Conservation (phyloP, 2,329 filamentous ascomycete genomes). For the Sclerotinia nivalis region DNA sequence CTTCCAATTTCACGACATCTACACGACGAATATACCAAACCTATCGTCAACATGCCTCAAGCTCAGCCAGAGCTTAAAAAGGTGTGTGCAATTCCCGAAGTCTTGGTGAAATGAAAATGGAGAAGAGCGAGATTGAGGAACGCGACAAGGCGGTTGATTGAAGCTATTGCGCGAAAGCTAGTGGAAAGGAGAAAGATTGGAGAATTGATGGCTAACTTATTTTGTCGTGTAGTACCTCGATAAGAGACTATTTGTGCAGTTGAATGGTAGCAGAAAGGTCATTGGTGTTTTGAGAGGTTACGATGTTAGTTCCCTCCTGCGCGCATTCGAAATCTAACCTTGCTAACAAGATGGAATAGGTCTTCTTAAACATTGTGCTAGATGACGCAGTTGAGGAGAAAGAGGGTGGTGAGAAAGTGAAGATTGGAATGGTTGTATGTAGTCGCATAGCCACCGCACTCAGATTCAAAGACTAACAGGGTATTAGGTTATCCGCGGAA, state of each 20-base stretch:
- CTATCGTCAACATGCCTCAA: slow-evolving; percentile 74
- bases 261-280: slow-evolving; percentile 97
- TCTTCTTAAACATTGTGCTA: slow-evolving; percentile 96
- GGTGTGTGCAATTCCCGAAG: slow-evolving; percentile 53
- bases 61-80: slow-evolving; percentile 99
- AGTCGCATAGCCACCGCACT: neutral
- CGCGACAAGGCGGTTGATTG: slow-evolving; percentile 23
- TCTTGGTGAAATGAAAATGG: neutral
- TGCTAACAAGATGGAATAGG: slow-evolving; percentile 53
- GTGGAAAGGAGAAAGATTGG: slow-evolving; percentile 43
- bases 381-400: slow-evolving; percentile 98
- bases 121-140: slow-evolving; percentile 13
- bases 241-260: slow-evolving; percentile 95
- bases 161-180: slow-evolving; percentile 23
- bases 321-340: neutral
- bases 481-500: slow-evolving; percentile 83
- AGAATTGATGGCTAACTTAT: slow-evolving; percentile 56
- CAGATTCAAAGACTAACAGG: neutral
- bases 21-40: slow-evolving; percentile 22
- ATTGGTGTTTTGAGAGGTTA: slow-evolving; percentile 93
- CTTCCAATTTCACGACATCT: slow-evolving; percentile 23
- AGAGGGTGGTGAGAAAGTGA: slow-evolving; percentile 83
- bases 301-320: slow-evolving; percentile 63
- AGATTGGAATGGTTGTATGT: slow-evolving; percentile 88
- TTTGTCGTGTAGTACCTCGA: slow-evolving; percentile 78